Base-by-base conservation (phyloP, 2,329 filamentous ascomycete species). In the Epichloe festucae region DNA sequence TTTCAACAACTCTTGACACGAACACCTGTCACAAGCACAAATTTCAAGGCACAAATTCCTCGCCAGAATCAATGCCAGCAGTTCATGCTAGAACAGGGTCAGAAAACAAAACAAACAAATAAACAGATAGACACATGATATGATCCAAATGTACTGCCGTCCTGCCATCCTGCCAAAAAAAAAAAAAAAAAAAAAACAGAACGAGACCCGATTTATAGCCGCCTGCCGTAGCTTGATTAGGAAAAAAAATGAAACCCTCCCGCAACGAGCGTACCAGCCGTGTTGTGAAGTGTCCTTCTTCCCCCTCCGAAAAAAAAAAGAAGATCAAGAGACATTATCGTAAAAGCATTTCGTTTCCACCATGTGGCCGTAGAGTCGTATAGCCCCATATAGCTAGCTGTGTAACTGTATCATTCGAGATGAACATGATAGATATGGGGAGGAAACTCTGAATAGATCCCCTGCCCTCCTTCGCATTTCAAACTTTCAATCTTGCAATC, bases 311-410 rank as follows among this genome's bases (percentile, higher is more conserved):
- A 8, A 27, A 27, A 40, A 49, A 21, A n/a, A 38, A 39, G 47
- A 17, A 21, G 5, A 8, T 19, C 21, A 45, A 45, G 43, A 51
- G 27, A 50, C 51, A 50, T 56, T 34, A 54, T 55, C 55, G 42
- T 55, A 45, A 53, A 39, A 39, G 46, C 49, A 48, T 53, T 46
- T 50, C 36, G 31, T 41, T 38, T 36, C 38, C 35, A 7, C 12
- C 31, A 12, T 38, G n/a, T 35, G 34, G 48, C 34, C 43, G 35
- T 53, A 40, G 35, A 43, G 47, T 48, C 34, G 48, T 14, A n/a
- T 50, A 17, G 19, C 41, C 48, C 41, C 48, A 34, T 49, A 5
- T 27, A 39, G 21, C 21, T 46, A 21, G 36, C 34, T 38, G 41
- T 31, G 23, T 23, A 23, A 38, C 48, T 50, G 48, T 45, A 11